phyloP scores from a whole-genome alignment of 1,284 basidiomycete genomes.

The Pseudozyma tsukubaensis region DNA sequence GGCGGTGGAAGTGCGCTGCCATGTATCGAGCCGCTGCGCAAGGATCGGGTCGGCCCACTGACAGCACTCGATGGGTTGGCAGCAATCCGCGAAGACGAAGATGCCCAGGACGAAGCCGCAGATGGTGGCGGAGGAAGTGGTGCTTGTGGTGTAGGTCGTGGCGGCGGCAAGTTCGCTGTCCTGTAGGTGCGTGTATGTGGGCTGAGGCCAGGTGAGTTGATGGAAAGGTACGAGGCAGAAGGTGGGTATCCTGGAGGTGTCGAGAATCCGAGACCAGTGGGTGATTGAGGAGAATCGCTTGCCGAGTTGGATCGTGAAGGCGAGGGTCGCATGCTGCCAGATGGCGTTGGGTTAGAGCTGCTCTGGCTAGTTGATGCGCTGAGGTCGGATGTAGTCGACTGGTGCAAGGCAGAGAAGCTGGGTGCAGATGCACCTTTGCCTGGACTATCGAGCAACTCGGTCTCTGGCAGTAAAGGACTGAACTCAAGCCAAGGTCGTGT shows the following conservation, averaged over 20 bases:
- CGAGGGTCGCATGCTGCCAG: slow-evolving; percentile 17
- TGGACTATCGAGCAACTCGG: slow-evolving; percentile 31
- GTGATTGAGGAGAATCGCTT: slow-evolving; percentile 35
- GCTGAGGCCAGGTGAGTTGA: slow-evolving; percentile 21
- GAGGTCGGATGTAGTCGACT: slow-evolving; percentile 19
- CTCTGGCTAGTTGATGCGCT: slow-evolving; percentile 28
- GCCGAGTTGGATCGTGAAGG: slow-evolving; percentile 33
- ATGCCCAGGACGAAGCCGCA: slow-evolving; percentile 14
- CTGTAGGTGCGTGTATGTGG: slow-evolving; percentile 20
- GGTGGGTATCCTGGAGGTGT: slow-evolving; percentile 19
- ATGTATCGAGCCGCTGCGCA: slow-evolving; percentile 12
- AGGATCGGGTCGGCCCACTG: slow-evolving; percentile 2
- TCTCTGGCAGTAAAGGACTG: slow-evolving; percentile 36
- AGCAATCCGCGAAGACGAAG: slow-evolving; percentile 9
- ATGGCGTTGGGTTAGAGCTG: slow-evolving; percentile 17
- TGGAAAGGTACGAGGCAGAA: slow-evolving; percentile 33
- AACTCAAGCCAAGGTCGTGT: slow-evolving; percentile 50
- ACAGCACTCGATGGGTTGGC: background rate
- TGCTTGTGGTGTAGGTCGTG: slow-evolving; percentile 40
- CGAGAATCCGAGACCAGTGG: slow-evolving; percentile 33
- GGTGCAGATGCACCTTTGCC: slow-evolving; percentile 3
- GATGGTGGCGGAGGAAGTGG: slow-evolving; percentile 50
- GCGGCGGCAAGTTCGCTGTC: slow-evolving; percentile 36
- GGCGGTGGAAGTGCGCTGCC: background rate
- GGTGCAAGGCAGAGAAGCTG: slow-evolving; percentile 15